A percentile compares a stretch with the other conserved stretches of the same genome.
Conservation (phyloP, 495 filamentous ascomycete species). For the Xylaria flabelliformis region DNA sequence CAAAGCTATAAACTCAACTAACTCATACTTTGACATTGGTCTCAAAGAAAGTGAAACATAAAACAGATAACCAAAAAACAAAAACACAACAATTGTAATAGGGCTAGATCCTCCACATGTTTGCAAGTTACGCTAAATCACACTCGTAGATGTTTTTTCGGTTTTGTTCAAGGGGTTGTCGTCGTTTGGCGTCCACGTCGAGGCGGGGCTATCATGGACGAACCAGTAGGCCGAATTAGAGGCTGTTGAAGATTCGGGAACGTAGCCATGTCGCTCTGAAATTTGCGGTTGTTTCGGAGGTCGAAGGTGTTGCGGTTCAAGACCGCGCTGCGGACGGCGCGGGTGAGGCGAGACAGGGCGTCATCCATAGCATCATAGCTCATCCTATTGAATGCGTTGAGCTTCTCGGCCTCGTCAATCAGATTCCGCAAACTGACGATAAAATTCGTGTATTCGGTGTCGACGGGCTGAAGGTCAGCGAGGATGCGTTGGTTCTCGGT, state of each 20-base stretch:
- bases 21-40: background rate
- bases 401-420: background rate
- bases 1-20: background rate
- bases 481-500: background rate
- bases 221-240: slow-evolving; percentile 7
- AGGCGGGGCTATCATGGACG: background rate
- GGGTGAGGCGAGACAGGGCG: background rate
- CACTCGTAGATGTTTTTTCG: background rate
- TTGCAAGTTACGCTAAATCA: background rate
- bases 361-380: background rate
- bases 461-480: background rate
- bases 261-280: background rate
- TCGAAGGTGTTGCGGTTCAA: background rate
- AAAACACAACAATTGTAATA: background rate
- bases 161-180: background rate
- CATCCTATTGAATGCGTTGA: background rate
- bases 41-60: background rate
- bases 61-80: background rate
- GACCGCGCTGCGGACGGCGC: background rate
- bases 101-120: background rate
- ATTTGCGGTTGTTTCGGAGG: background rate
- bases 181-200: background rate
- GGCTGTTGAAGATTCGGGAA: background rate
- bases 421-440: background rate
- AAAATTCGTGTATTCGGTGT: background rate